phyloP scores from a whole-genome alignment of 257 asterid genomes.

The Primulina eburnea region DNA sequence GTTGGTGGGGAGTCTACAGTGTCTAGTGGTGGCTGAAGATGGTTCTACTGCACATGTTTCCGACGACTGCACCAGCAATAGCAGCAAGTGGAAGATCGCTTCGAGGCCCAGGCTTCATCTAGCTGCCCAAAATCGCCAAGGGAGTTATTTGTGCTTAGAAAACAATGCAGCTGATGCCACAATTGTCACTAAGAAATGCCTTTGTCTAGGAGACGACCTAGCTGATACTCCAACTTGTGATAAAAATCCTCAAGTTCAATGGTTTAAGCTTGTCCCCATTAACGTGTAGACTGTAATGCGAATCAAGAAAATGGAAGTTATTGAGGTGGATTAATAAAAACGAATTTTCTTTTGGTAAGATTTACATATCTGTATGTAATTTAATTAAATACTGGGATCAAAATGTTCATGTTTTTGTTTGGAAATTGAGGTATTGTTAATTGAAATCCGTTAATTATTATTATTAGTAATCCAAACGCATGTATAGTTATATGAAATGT shows the following conservation, averaged over 20 bases:
- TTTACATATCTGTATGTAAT: too few species aligned
- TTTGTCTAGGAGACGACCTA: conserved; percentile 41
- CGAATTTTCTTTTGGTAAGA: too few species aligned
- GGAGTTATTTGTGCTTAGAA: conserved; percentile 55
- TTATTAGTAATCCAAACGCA: too few species aligned
- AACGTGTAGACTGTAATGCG: conserved; percentile 24
- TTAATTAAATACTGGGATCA: too few species aligned
- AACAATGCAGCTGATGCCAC: conserved; percentile 23
- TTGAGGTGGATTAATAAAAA: too few species aligned
- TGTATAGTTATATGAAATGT: too few species aligned
- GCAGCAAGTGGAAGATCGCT: conserved; percentile 41
- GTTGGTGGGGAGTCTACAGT: conserved; percentile 28
- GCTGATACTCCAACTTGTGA: conserved; percentile 35
- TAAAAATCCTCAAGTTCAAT: conserved; percentile 58
- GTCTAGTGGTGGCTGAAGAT: conserved; percentile 39
- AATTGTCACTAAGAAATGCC: conserved; percentile 49
- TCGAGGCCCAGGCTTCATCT: conserved; percentile 50
- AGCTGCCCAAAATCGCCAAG: conserved; percentile 37
- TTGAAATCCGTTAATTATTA: too few species aligned
- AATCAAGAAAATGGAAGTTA: too few species aligned
- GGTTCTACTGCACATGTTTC: conserved; percentile 36
- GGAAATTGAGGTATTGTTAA: too few species aligned
- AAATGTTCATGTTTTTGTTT: too few species aligned
- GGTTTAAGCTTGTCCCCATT: conserved; percentile 60
- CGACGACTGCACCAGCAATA: conserved; percentile 32